Percentiles rank a stretch among this genome's conserved stretches.
Evolutionary conservation across 768 basidiomycete genomes (phyloP).

Genomic region (Paxillus rubicundulus): DNA sequence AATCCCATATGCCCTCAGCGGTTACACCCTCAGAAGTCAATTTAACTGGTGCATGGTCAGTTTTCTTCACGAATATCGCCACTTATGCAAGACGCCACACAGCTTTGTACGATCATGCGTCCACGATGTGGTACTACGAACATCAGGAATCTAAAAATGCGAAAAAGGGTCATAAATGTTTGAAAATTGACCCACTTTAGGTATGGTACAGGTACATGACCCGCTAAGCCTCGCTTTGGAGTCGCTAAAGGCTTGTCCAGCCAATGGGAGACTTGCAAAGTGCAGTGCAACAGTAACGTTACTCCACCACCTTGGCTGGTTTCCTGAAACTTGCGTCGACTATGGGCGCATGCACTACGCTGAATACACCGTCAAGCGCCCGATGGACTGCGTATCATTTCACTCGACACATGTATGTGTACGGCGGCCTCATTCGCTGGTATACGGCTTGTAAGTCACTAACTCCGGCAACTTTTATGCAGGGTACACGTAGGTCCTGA

Average conservation of each 20-base stretch:
- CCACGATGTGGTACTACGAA: constrained; percentile 45
- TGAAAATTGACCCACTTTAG: too few relatives aligned
- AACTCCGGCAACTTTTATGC: not conserved
- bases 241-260: too few relatives aligned
- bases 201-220: too few relatives aligned
- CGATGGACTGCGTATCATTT: constrained; percentile 48
- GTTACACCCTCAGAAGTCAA: constrained; percentile 30
- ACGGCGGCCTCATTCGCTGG: constrained; percentile 7
- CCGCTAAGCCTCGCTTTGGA: too few relatives aligned
- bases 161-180: too few relatives aligned
- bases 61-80: not conserved
- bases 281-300: too few relatives aligned
- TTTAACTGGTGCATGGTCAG: constrained; percentile 39
- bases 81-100: not conserved
- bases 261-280: too few relatives aligned
- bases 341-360: constrained; percentile 46
- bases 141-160: too few relatives aligned
- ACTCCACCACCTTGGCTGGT: too few relatives aligned
- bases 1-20: constrained; percentile 38
- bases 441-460: not conserved
- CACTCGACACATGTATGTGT: constrained; percentile 53
- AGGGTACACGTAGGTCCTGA: constrained; percentile 35
- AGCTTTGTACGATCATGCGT: constrained; percentile 52
- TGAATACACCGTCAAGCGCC: constrained; percentile 43
- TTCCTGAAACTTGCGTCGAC: constrained; percentile 36